phyloP scores from a whole-genome alignment of 139 green algal species.

The Choricystis sp. region DNA sequence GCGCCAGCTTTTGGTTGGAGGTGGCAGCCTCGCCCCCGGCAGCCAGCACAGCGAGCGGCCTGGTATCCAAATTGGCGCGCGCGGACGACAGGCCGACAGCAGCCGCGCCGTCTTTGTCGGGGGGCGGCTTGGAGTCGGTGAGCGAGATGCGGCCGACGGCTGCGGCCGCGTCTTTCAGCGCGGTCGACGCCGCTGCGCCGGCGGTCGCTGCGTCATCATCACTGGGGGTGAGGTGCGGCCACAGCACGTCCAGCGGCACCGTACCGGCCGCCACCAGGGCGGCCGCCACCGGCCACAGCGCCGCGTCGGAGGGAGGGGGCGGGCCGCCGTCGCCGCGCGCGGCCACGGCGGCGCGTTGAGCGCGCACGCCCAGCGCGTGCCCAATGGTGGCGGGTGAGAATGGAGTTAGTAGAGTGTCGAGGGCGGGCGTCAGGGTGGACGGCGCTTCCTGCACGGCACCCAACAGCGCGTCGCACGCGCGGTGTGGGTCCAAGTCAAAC shows the following conservation, averaged over 20 bases:
- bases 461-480: slow-evolving; percentile 59
- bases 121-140: too few relatives aligned
- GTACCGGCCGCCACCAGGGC: neutral
- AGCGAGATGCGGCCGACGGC: neutral
- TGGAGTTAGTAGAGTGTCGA: neutral
- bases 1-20: neutral
- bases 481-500: slow-evolving; percentile 85
- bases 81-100: too few relatives aligned
- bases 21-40: too few relatives aligned
- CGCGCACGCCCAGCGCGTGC: slow-evolving; percentile 22
- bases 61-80: too few relatives aligned
- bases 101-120: neutral
- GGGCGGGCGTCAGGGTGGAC: neutral
- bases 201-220: neutral
- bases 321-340: neutral
- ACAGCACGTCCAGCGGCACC: neutral
- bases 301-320: too few relatives aligned
- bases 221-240: neutral
- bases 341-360: neutral
- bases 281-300: neutral
- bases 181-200: too few relatives aligned
- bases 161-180: neutral
- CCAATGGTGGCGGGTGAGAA: slow-evolving; percentile 1
- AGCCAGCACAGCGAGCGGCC: too few relatives aligned
- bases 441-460: slow-evolving; percentile 36